These are phyloP conservation scores for Thermothelomyces thermophilus DNA, from an alignment of 2,329 filamentous ascomycete species.

Conservation along the genomic window DNA sequence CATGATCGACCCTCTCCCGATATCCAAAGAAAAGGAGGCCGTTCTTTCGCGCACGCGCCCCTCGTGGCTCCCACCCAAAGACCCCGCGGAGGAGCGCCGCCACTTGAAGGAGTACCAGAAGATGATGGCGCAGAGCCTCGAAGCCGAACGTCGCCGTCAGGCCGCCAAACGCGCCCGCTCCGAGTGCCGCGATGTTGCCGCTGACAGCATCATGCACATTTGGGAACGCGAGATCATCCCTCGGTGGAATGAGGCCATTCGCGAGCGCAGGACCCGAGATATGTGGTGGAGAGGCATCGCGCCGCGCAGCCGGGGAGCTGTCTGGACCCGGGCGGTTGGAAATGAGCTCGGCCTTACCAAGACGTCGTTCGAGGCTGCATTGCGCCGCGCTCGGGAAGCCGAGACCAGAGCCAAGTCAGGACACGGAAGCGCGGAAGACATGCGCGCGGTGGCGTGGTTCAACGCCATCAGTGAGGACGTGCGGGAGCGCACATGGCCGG, in stretches of 20 bases:
- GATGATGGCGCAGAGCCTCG: slow-evolving; percentile 64
- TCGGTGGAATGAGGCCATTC: slow-evolving; percentile 66
- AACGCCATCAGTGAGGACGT: slow-evolving; percentile 59
- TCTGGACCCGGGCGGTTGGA: slow-evolving; percentile 66
- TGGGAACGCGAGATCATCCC: slow-evolving; percentile 75
- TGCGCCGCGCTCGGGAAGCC: slow-evolving; percentile 58
- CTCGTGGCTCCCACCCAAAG: slow-evolving; percentile 79
- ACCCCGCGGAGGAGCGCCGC: slow-evolving; percentile 82
- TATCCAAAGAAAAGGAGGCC: slow-evolving; percentile 81
- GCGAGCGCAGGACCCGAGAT: slow-evolving; percentile 62
- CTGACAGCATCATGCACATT: slow-evolving; percentile 50
- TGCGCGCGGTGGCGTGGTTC: slow-evolving; percentile 54
- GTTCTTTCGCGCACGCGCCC: slow-evolving; percentile 74
- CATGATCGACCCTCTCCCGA: slow-evolving; percentile 76
- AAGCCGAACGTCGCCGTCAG: slow-evolving; percentile 55
- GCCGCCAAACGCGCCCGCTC: slow-evolving; percentile 45
- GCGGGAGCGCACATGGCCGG: slow-evolving; percentile 57
- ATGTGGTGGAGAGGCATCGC: slow-evolving; percentile 79
- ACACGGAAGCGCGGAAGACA: slow-evolving; percentile 47
- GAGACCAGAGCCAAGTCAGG: slow-evolving; percentile 50
- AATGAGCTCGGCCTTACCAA: slow-evolving; percentile 65
- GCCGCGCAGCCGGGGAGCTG: slow-evolving; percentile 59
- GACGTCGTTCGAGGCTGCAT: slow-evolving; percentile 62
- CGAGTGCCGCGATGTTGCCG: slow-evolving; percentile 48
- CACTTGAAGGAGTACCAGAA: slow-evolving; percentile 81